These are phyloP conservation scores for Fusarium sp. DNA, from an alignment of 2,329 filamentous ascomycete species.

Conservation along the genomic window DNA sequence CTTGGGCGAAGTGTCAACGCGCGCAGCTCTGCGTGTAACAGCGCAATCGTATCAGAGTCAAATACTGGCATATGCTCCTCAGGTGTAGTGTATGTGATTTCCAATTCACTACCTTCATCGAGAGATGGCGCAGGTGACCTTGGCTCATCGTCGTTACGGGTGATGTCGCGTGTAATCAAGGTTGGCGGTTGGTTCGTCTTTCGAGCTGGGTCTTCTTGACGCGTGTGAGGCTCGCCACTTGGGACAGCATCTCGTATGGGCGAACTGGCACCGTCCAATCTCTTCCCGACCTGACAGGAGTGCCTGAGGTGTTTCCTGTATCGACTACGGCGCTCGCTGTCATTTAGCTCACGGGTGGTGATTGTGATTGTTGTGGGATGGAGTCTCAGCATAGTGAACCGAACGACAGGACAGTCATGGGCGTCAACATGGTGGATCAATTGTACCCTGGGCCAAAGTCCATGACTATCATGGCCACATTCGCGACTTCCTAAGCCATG, in stretches of 20 bases:
- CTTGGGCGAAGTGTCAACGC: not conserved
- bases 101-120: not conserved
- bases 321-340: conserved; percentile 34
- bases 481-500: not conserved
- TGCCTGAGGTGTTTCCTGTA: conserved; percentile 33
- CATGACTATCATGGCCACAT: not conserved
- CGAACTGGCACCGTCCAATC: not conserved
- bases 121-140: not conserved
- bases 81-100: not conserved
- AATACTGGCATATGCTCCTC: not conserved
- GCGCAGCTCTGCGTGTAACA: not conserved
- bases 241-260: not conserved
- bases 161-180: not conserved
- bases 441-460: too few relatives aligned
- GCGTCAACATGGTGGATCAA: too few relatives aligned
- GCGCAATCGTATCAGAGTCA: not conserved
- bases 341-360: conserved; percentile 30
- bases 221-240: not conserved
- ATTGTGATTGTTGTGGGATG: conserved; percentile 33
- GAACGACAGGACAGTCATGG: not conserved
- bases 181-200: not conserved
- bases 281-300: not conserved
- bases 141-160: not conserved
- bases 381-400: conserved; percentile 37
- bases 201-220: not conserved